Base-by-base conservation (phyloP, 345 rosid species). In the Lepidium didymum region DNA sequence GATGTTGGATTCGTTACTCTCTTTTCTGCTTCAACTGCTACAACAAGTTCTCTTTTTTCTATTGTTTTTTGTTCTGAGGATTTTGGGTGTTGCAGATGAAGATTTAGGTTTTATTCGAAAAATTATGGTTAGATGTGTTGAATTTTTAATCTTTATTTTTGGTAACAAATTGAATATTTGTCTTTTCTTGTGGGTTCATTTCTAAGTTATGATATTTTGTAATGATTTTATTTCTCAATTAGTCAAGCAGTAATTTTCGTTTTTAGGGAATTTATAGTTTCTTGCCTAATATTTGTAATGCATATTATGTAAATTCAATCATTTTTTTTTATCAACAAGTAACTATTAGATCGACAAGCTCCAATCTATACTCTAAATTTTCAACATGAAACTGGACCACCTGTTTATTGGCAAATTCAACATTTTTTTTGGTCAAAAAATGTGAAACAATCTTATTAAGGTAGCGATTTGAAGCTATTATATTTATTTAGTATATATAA, bases 11-110 rank as follows among this genome's bases (percentile, higher is more conserved):
- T 73, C 79, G 70, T 80, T 79, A 59, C 74, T 82, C 64, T 44
- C 49, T 60, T 50, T 59, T 62, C 74, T 78, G 53, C 87, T 73
- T 86, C 82, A 87, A 83, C 92, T 73, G 83, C 88, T 84, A 45
- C 81, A 60, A 68, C 68, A 74, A 72, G 79, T 77, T 65, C 14
- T 57, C 25, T 63, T n/a, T 29, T 38, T 18, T 36, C 4, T 10
- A 1, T 9, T 15, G 38, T 60, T 0, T 29, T 3, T 14, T 6
- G 6, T 49, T 57, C 3, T 16, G 10, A 38, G 14, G 23, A 18
- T 21, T 42, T 33, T 62, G 5, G 50, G 27, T 55, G 42, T 56
- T 63, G 64, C 62, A 72, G 46, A 54, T 19, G 29, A 56, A 64
- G 43, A 38, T 47, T 62, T 72, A n/a, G 36, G 60, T 49, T 38